Evolutionary conservation across 2,329 filamentous ascomycete species (phyloP), one percentile per base, ranked within the genome.

Genomic region (Pseudogymnoascus sp.): DNA sequence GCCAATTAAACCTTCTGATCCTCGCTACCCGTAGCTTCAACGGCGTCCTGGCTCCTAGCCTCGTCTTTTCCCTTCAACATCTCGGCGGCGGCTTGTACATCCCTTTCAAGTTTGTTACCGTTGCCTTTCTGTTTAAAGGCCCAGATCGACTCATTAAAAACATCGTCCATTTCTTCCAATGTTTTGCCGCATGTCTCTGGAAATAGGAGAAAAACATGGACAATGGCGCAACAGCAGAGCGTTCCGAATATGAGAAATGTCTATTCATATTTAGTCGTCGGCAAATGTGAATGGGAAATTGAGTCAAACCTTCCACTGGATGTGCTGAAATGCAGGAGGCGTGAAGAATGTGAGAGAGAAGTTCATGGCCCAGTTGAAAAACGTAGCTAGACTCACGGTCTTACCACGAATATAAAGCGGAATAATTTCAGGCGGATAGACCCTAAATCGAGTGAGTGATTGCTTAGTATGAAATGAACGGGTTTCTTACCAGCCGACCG

Each of bases 351-450:
- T 78, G 5, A 86, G 76, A 0, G 80, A 0, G 83, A 89, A 92
- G 75, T 91, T 91, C 64, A 86, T 75, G 2, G 86, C 71, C 88
- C 88, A 91, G 75, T 91, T 91, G 57, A 87, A 83, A 2, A 87
- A 83, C 7, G 88, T 90, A 8, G 87, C 86, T 8, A 90, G 76
- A 1, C 87, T 88, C 80, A 90, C 88, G 51, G 83, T 84, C 71
- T 88, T 87, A 60, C 87, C 86, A 68, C 88, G 82, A 64, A 86
- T 79, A 71, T 86, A 86, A 59, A 87, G 77, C 3, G 85, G 85
- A 68, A 83, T 87, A 64, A 87, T 87, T 71, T 87, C 85, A 2
- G 84, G 86, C 0, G 84, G 82, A 66, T 86, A 86, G 18, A 77
- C 75, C 60, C 60, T 61, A 61, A 12, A 51, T 26, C 21, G 14